Percentiles rank a stretch among this genome's conserved stretches.
Evolutionary conservation across 2,329 filamentous ascomycete species (phyloP).

Genomic region (Pseudogymnoascus sp.): DNA sequence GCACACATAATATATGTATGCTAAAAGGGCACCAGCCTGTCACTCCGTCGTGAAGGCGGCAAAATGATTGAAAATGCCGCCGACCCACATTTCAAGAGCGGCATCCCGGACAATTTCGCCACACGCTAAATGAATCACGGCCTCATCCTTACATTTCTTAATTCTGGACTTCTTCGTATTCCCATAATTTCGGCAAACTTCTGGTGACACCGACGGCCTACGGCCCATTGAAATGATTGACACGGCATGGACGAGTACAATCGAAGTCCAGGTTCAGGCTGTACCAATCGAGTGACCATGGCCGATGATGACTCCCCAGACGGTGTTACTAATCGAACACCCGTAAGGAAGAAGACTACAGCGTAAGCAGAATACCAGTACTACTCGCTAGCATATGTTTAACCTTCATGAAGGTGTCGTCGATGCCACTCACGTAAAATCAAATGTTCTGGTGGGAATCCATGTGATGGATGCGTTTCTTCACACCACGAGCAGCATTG

Average conservation of each 20-base stretch:
- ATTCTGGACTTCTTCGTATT: background rate
- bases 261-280: background rate
- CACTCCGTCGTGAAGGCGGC: background rate
- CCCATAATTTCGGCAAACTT: background rate
- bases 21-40: background rate
- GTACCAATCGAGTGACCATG: background rate
- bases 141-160: background rate
- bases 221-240: background rate
- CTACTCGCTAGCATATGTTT: background rate
- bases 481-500: slow-evolving; percentile 13
- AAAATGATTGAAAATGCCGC: background rate
- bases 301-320: background rate
- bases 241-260: background rate
- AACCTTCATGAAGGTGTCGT: background rate
- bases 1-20: background rate
- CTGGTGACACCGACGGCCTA: background rate
- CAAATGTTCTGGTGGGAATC: slow-evolving; percentile 28
- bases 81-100: background rate
- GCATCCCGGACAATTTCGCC: background rate
- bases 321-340: background rate
- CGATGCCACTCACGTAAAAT: slow-evolving; percentile 22
- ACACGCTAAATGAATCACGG: background rate
- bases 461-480: slow-evolving; percentile 26
- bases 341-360: background rate
- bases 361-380: background rate